Conservation (phyloP, 1,284 basidiomycete genomes). For the Neotropicomus parvogracilis region DNA sequence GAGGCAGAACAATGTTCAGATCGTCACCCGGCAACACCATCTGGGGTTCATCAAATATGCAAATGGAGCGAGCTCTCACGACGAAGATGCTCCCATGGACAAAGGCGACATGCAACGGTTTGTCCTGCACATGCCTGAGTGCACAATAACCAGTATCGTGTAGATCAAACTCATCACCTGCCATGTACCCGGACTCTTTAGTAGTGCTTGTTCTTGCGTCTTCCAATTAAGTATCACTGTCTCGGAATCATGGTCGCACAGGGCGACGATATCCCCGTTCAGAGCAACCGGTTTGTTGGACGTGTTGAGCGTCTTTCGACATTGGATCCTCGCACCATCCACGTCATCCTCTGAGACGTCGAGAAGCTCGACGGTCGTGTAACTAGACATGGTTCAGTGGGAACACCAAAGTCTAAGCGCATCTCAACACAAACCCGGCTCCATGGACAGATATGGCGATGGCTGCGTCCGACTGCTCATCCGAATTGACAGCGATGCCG, state of each 20-base stretch:
- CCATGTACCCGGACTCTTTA: constrained; percentile 38
- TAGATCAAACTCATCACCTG: constrained; percentile 14
- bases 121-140: constrained; percentile 34
- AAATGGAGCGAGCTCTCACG: constrained; percentile 53
- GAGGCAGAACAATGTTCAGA: constrained; percentile 32
- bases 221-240: constrained; percentile 55
- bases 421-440: constrained; percentile 36
- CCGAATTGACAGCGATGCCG: constrained; percentile 47
- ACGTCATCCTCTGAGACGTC: constrained; percentile 16
- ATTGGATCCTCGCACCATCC: constrained; percentile 11
- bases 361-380: constrained; percentile 22
- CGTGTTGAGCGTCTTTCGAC: constrained; percentile 28
- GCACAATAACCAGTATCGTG: constrained; percentile 6
- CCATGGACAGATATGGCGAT: constrained; percentile 47
- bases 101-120: constrained; percentile 51
- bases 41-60: constrained; percentile 49
- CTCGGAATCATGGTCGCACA: constrained; percentile 48
- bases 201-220: constrained; percentile 41
- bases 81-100: constrained; percentile 47
- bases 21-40: constrained; percentile 18
- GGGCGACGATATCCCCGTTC: constrained; percentile 47
- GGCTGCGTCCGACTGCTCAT: constrained; percentile 40
- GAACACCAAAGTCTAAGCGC: neutral
- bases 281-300: constrained; percentile 44
- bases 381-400: constrained; percentile 14